Evolutionary conservation across 2,329 filamentous ascomycete species (phyloP).

Genomic region (Penicillium sp.): DNA sequence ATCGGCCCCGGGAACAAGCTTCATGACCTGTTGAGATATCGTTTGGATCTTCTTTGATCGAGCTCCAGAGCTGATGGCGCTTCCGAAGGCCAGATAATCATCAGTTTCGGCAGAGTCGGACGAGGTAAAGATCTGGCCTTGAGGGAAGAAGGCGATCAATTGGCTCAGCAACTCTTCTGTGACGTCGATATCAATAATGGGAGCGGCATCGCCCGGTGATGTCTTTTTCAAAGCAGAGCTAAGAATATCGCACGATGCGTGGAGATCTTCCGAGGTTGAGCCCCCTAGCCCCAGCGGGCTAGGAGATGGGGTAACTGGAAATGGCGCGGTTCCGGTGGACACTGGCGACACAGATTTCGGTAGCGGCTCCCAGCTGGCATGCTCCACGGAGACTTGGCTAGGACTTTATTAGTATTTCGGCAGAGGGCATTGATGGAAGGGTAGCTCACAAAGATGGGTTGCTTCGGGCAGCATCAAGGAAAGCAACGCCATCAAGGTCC

Average conservation of each 20-base stretch:
- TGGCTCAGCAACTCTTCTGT: constrained; percentile 17
- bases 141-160: constrained; percentile 23
- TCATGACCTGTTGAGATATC: constrained; percentile 12
- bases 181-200: neutral
- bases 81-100: neutral
- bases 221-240: constrained; percentile 14
- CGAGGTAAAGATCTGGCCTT: constrained; percentile 25
- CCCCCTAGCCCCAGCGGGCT: neutral
- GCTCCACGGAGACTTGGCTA: constrained; percentile 15
- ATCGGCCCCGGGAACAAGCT: constrained; percentile 23
- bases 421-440: neutral
- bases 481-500: constrained; percentile 40
- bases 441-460: constrained; percentile 24
- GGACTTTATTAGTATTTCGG: neutral
- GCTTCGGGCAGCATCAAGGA: constrained; percentile 27
- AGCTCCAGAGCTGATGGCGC: neutral
- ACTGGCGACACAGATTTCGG: neutral
- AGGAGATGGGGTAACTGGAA: neutral
- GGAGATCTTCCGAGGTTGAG: neutral
- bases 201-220: neutral
- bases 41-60: constrained; percentile 2
- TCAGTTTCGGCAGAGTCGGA: neutral
- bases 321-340: neutral
- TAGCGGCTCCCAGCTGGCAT: constrained; percentile 25
- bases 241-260: constrained; percentile 18